phyloP scores from a whole-genome alignment of 495 filamentous ascomycete genomes.

The Pyronema domesticum region DNA sequence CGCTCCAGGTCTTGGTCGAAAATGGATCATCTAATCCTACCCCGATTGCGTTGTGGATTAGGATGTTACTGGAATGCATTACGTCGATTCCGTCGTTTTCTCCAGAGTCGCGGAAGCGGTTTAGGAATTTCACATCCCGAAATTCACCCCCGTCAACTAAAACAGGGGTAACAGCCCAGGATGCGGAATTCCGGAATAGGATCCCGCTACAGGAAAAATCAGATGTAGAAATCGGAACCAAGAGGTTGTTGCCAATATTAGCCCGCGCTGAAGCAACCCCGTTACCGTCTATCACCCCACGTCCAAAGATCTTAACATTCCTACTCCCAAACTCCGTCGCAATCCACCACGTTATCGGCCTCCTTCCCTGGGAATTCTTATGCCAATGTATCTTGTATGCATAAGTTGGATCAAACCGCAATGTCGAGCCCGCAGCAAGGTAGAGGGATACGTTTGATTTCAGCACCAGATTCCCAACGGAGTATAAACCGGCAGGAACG shows the following conservation, averaged over 20 bases:
- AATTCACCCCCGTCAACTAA: background rate
- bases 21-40: slow-evolving; percentile 11
- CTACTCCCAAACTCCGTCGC: slow-evolving; percentile 6
- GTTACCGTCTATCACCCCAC: slow-evolving; percentile 8
- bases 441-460: slow-evolving; percentile 8
- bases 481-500: slow-evolving; percentile 10
- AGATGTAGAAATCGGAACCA: slow-evolving; percentile 6
- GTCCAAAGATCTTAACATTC: slow-evolving; percentile 11
- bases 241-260: slow-evolving; percentile 10
- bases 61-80: slow-evolving; percentile 1
- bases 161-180: slow-evolving; percentile 9
- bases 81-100: slow-evolving; percentile 11
- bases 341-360: slow-evolving; percentile 14
- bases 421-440: slow-evolving; percentile 7
- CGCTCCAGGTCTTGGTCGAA: slow-evolving; percentile 6
- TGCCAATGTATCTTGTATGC: slow-evolving; percentile 8
- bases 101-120: slow-evolving; percentile 4
- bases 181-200: slow-evolving; percentile 6
- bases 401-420: slow-evolving; percentile 1
- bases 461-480: slow-evolving; percentile 10
- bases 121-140: slow-evolving; percentile 8
- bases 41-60: slow-evolving; percentile 3
- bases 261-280: background rate
- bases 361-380: slow-evolving; percentile 9
- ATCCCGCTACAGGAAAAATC: slow-evolving; percentile 6